phyloP scores from a whole-genome alignment of 257 asterid species.

The Plantago ovata region DNA sequence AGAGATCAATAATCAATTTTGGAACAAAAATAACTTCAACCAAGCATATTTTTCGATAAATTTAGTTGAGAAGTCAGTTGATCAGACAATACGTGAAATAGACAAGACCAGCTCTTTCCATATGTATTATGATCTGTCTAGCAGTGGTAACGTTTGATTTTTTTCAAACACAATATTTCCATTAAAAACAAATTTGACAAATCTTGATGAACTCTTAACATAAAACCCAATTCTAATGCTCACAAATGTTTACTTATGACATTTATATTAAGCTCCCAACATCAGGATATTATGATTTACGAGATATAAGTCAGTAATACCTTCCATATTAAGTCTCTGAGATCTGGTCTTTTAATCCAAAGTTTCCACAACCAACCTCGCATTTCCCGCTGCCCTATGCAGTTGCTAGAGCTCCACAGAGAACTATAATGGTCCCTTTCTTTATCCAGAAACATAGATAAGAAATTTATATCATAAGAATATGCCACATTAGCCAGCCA shows the following conservation, averaged over 20 bases:
- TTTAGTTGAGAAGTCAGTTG: not conserved
- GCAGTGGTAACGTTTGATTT: constrained; percentile 10
- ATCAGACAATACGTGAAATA: constrained; percentile 10
- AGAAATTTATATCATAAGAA: constrained; percentile 73
- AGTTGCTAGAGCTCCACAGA: constrained; percentile 78
- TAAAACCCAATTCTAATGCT: constrained; percentile 6
- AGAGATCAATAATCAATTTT: not conserved
- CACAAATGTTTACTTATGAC: not conserved
- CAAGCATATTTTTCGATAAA: constrained; percentile 2
- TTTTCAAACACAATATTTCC: constrained; percentile 7
- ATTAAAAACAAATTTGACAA: constrained; percentile 16
- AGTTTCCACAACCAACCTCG: constrained; percentile 86
- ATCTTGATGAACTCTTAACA: constrained; percentile 15
- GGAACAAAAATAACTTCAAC: constrained; percentile 4
- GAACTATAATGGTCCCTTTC: constrained; percentile 82
- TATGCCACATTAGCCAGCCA: constrained; percentile 40
- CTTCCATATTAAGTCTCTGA: constrained; percentile 90
- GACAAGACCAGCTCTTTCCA: constrained; percentile 6
- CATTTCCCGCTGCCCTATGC: constrained; percentile 94
- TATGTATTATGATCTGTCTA: not conserved
- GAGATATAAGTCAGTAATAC: constrained; percentile 36
- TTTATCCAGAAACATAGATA: constrained; percentile 69
- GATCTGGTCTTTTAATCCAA: constrained; percentile 70
- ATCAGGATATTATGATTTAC: constrained; percentile 16
- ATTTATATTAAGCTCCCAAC: constrained; percentile 15